Evolutionary conservation across 768 basidiomycete genomes (phyloP).

Genomic region (Tricholoma matsutake): DNA sequence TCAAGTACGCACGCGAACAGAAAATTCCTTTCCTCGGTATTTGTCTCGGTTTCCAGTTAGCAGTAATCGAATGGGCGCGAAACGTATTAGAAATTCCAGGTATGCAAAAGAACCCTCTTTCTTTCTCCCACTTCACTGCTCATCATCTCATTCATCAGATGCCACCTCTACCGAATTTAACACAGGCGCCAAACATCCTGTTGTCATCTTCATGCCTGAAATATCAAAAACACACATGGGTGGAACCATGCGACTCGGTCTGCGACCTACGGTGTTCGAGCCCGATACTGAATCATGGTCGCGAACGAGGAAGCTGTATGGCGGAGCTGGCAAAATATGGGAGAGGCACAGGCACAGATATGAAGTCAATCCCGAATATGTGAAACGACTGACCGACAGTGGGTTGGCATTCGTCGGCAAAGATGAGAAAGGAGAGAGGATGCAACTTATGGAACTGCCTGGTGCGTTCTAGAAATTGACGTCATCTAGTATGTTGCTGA

Average conservation of each 20-base stretch:
- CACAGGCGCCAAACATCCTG: constrained; percentile 55
- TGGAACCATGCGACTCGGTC: constrained; percentile 99
- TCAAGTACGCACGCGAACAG: constrained; percentile 95
- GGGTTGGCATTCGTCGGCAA: constrained; percentile 74
- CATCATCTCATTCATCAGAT: constrained; percentile 39
- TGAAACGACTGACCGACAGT: constrained; percentile 62
- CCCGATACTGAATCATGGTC: constrained; percentile 67
- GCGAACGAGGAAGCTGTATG: constrained; percentile 77
- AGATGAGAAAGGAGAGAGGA: constrained; percentile 94
- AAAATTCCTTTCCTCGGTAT: constrained; percentile 94
- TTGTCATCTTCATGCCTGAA: constrained; percentile 98
- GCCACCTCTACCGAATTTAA: constrained; percentile 87
- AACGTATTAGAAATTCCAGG: constrained; percentile 72
- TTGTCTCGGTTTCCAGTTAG: constrained; percentile 96
- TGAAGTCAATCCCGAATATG: constrained; percentile 91
- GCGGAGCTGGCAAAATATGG: constrained; percentile 79
- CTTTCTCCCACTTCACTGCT: constrained; percentile 1
- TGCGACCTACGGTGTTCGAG: constrained; percentile 93
- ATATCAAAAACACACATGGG: constrained; percentile 98
- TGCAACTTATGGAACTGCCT: constrained; percentile 91
- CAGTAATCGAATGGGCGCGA: constrained; percentile 93
- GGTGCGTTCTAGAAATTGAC: constrained; percentile 44
- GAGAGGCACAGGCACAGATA: constrained; percentile 95
- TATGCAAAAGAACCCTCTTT: constrained; percentile 26
- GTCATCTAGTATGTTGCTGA: neutral